Conservation (phyloP, 2,329 filamentous ascomycete species). For the Beauveria sp. region DNA sequence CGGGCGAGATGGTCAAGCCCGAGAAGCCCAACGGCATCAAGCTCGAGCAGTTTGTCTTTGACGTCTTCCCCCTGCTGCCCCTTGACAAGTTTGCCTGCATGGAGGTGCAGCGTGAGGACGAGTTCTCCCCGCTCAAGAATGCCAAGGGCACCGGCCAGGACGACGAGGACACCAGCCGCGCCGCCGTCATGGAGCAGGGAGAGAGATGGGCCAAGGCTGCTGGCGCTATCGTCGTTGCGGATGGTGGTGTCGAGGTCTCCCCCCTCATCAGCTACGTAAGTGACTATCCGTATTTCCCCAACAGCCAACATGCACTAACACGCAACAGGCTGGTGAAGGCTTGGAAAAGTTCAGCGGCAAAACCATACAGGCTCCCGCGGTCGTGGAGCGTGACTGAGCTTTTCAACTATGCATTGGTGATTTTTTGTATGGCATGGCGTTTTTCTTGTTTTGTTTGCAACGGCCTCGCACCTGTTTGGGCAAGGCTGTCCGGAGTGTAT, state of each 20-base stretch:
- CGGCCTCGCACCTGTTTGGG: not conserved
- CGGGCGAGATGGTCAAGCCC: slow-evolving; percentile 77
- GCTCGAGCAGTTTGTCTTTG: slow-evolving; percentile 98
- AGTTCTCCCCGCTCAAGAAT: slow-evolving; percentile 98
- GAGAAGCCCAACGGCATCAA: slow-evolving; percentile 97
- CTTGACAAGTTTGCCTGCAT: slow-evolving; percentile 90
- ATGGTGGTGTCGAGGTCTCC: slow-evolving; percentile 77
- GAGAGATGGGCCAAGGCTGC: slow-evolving; percentile 76
- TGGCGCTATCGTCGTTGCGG: slow-evolving; percentile 65
- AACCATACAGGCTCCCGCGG: slow-evolving; percentile 44
- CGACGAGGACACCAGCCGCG: slow-evolving; percentile 86
- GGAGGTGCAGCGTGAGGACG: slow-evolving; percentile 93
- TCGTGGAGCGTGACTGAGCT: slow-evolving; percentile 38
- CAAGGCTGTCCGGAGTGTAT: not conserved
- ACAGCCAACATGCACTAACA: slow-evolving; percentile 15
- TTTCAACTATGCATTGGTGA: not conserved
- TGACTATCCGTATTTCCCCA: slow-evolving; percentile 21
- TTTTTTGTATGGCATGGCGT: slow-evolving; percentile 7
- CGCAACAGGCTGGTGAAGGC: slow-evolving; percentile 51
- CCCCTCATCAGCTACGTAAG: slow-evolving; percentile 93
- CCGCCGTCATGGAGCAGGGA: slow-evolving; percentile 85
- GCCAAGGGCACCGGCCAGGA: slow-evolving; percentile 77
- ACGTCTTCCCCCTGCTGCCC: slow-evolving; percentile 85
- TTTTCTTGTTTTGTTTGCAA: not conserved
- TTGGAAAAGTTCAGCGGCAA: slow-evolving; percentile 48